Evolutionary conservation across 495 filamentous ascomycete genomes (phyloP).

Genomic region (Trichoderma virens): DNA sequence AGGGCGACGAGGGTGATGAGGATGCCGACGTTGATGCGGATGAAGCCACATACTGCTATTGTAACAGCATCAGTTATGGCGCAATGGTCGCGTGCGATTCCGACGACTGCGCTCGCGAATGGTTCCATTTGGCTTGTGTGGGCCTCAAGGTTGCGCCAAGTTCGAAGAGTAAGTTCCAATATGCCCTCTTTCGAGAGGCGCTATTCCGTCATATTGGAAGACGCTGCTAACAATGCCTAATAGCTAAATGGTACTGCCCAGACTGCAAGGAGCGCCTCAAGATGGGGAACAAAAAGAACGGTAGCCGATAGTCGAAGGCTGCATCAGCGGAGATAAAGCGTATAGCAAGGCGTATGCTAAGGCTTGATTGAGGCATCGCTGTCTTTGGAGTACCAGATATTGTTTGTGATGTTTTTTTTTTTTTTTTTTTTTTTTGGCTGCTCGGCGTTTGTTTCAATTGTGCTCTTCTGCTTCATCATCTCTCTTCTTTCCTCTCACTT

Average conservation of each 20-base stretch:
- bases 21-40: slow-evolving; percentile 68
- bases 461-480: not conserved
- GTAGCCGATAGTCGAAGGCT: slow-evolving; percentile 21
- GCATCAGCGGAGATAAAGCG: not conserved
- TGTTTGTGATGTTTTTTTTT: not conserved
- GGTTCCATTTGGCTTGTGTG: slow-evolving; percentile 94
- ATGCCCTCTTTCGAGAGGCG: not conserved
- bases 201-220: slow-evolving; percentile 1
- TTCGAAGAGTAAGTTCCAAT: slow-evolving; percentile 60
- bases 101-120: slow-evolving; percentile 77
- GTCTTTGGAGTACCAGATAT: not conserved
- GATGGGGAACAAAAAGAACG: slow-evolving; percentile 30
- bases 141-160: slow-evolving; percentile 79
- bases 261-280: slow-evolving; percentile 73
- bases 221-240: not conserved
- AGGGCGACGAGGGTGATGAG: slow-evolving; percentile 43
- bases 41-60: slow-evolving; percentile 88
- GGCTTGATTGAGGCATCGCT: not conserved
- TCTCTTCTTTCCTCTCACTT: not conserved
- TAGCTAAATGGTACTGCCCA: slow-evolving; percentile 87
- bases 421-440: not conserved
- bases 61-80: slow-evolving; percentile 86
- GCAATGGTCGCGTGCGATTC: slow-evolving; percentile 98
- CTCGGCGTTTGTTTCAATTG: not conserved
- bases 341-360: not conserved